These are phyloP conservation scores for Lasiosphaeria hispida DNA, from an alignment of 495 filamentous ascomycete species.

Conservation along the genomic window DNA sequence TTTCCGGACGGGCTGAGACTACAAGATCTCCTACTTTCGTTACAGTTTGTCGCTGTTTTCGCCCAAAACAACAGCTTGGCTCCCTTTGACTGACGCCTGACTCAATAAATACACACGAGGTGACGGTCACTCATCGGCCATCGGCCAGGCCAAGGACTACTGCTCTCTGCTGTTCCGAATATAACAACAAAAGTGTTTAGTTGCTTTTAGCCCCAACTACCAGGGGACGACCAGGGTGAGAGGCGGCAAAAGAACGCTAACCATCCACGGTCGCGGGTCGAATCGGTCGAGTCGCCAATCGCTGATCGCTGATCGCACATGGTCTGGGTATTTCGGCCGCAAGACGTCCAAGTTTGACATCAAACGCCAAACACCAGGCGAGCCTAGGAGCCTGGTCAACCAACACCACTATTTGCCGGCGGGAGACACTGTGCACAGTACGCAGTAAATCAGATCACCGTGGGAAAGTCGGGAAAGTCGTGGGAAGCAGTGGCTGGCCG, in stretches of 20 bases:
- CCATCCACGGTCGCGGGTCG: slow-evolving; percentile 4
- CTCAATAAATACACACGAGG: background rate
- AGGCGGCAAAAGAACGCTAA: slow-evolving; percentile 7
- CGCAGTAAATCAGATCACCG: background rate
- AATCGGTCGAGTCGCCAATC: slow-evolving; percentile 7
- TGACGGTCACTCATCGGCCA: background rate
- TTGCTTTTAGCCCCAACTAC: background rate
- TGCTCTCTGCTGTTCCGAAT: slow-evolving; percentile 2
- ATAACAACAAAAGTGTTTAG: background rate
- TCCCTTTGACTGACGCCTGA: background rate
- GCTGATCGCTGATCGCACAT: background rate
- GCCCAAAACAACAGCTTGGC: background rate
- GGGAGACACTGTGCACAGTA: background rate
- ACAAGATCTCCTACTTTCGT: too few relatives aligned
- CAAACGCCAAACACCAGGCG: slow-evolving; percentile 8
- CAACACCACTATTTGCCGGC: background rate
- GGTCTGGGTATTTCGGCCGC: slow-evolving; percentile 8
- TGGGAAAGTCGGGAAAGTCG: background rate
- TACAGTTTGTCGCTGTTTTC: background rate
- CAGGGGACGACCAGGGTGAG: background rate
- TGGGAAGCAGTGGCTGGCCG: background rate
- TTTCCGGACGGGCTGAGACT: too few relatives aligned
- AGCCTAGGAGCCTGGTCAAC: too few relatives aligned
- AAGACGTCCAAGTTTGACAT: slow-evolving; percentile 13
- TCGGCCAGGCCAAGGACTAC: background rate